These are phyloP conservation scores for Pythium rishiriense DNA, from an alignment of 352 stramenopile genomes.

Conservation along the genomic window DNA sequence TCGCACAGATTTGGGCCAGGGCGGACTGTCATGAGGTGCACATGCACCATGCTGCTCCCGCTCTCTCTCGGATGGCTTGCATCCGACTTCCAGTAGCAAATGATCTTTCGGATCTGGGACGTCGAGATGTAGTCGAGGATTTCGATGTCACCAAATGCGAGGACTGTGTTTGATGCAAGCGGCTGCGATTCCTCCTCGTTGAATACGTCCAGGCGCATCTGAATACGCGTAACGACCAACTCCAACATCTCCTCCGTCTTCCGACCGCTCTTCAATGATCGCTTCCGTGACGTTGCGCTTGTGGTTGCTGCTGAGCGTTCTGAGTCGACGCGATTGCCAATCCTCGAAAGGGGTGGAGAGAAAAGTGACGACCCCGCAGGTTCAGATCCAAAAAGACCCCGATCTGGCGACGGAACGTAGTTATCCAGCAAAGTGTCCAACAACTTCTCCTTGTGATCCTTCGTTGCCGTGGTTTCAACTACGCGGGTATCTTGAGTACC, in stretches of 20 bases:
- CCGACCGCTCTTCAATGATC: slow-evolving; percentile 68
- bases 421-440: slow-evolving; percentile 80
- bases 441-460: slow-evolving; percentile 65
- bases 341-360: slow-evolving; percentile 33
- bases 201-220: slow-evolving; percentile 84
- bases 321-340: slow-evolving; percentile 12
- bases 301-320: background rate
- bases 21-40: slow-evolving; percentile 81
- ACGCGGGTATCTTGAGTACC: slow-evolving; percentile 4
- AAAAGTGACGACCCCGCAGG: slow-evolving; percentile 43
- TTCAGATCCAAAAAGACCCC: slow-evolving; percentile 51
- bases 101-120: slow-evolving; percentile 88
- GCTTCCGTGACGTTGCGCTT: slow-evolving; percentile 35
- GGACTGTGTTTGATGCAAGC: slow-evolving; percentile 70
- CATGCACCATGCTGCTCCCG: slow-evolving; percentile 79
- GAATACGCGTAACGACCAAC: slow-evolving; percentile 74
- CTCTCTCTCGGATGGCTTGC: slow-evolving; percentile 78
- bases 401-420: slow-evolving; percentile 67
- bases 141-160: slow-evolving; percentile 80
- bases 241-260: slow-evolving; percentile 92
- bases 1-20: slow-evolving; percentile 76
- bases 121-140: slow-evolving; percentile 90
- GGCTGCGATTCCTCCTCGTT: slow-evolving; percentile 74
- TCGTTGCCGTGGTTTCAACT: slow-evolving; percentile 1
- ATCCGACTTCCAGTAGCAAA: slow-evolving; percentile 91